Percentiles rank a stretch among this genome's conserved stretches.
Evolutionary conservation across 257 asterid species (phyloP).

Genomic region (Ilex aquifolium): DNA sequence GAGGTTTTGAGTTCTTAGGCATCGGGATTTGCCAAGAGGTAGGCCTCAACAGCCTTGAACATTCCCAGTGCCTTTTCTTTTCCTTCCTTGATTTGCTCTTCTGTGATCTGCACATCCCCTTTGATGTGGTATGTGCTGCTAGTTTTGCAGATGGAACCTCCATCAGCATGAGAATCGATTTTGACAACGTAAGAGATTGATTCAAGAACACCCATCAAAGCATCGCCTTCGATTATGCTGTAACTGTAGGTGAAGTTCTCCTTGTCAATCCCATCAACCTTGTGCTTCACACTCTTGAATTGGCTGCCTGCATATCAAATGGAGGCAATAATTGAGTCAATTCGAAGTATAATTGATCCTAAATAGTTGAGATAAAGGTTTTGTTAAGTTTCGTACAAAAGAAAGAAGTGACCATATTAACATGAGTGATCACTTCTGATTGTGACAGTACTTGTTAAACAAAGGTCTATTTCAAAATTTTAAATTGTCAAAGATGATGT

Average conservation of each 20-base stretch:
- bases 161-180: slow-evolving; percentile 14
- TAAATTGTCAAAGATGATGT: no score
- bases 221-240: slow-evolving; percentile 19
- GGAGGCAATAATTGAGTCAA: no score
- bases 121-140: slow-evolving; percentile 8
- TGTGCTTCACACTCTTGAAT: no score
- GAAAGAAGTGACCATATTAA: no score
- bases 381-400: no score
- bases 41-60: slow-evolving; percentile 18
- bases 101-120: slow-evolving; percentile 12
- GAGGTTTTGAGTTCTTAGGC: not conserved
- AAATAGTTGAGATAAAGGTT: no score
- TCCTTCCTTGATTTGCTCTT: slow-evolving; percentile 19
- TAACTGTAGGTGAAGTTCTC: slow-evolving; percentile 9
- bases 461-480: no score
- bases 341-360: no score
- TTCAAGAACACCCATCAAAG: slow-evolving; percentile 14
- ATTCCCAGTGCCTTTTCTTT: slow-evolving; percentile 9
- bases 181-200: slow-evolving; percentile 16
- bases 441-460: no score
- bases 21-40: slow-evolving; percentile 10
- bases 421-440: no score
- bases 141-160: slow-evolving; percentile 14
- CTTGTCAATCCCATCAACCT: no score
- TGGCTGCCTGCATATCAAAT: no score